Conservation (phyloP, 306 rosid species). For the Lupinus albus region DNA sequence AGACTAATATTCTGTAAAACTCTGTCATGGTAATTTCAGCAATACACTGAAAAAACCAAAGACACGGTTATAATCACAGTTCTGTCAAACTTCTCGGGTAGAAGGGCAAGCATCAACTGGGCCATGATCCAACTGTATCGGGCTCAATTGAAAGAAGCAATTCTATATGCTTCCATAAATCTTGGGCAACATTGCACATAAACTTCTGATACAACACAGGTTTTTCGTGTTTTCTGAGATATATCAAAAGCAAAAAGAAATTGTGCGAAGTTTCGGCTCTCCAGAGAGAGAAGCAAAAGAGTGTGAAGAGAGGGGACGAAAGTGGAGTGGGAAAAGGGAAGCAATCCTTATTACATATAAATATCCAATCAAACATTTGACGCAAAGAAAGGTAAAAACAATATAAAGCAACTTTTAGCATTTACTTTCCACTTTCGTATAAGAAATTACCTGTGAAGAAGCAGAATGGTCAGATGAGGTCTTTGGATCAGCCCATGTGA, state of each 20-base stretch:
- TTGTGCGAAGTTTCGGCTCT: conserved; percentile 23
- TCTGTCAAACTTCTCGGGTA: too few species aligned
- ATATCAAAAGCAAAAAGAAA: conserved; percentile 23
- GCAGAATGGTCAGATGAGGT: conserved; percentile 76
- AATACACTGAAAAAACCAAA: too few species aligned
- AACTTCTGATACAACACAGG: not conserved
- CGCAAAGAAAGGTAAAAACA: not conserved
- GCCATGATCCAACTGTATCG: not conserved
- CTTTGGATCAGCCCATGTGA: conserved; percentile 98
- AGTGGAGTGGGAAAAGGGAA: not conserved
- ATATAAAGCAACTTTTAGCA: conserved; percentile 20
- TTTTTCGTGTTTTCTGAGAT: conserved; percentile 21
- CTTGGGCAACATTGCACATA: not conserved
- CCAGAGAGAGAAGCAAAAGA: conserved; percentile 14
- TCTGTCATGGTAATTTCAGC: too few species aligned
- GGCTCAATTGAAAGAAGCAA: not conserved
- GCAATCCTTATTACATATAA: conserved; percentile 3
- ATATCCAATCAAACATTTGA: conserved; percentile 16
- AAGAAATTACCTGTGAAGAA: conserved; percentile 71
- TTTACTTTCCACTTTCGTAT: not conserved
- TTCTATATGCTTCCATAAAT: not conserved
- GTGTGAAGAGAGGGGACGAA: not conserved
- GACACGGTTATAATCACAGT: too few species aligned
- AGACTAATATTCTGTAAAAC: too few species aligned
- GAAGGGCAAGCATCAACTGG: not conserved